Base-by-base conservation (phyloP, 1,284 basidiomycete species). In the Sparassis latifolia region DNA sequence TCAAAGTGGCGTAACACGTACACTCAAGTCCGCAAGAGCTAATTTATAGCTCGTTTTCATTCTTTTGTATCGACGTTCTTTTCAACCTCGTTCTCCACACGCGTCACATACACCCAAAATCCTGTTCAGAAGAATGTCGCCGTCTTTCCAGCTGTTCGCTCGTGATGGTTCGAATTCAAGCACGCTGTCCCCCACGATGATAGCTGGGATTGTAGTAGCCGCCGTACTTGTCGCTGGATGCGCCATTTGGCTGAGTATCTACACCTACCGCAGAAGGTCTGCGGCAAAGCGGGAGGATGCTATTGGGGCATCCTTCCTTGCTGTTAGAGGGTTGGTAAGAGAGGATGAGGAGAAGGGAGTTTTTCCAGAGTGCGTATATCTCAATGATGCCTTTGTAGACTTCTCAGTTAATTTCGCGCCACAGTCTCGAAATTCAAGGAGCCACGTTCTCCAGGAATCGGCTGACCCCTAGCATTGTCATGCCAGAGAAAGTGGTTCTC, bases 401-500 rank as follows among this genome's bases (percentile, higher is more conserved):
- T 37, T 37, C 35, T 37, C 35, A 6, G 35, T 37, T 12, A 37
- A 12, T 37, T 12, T 37, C 35, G 35, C 12, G 35, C 6, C 6
- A 37, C 12, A 37, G 7, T 6, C 12, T 12, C 45, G 10, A 28
- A 32, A 40, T 55, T 47, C 43, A 52, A 54, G 47, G 20, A 20
- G 53, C 53, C 44, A 52, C 42, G 2, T 81, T 81, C 62, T 78
- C 76, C 33, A 70, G 77, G 45, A 59, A 63, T 3, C 67, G 72
- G 44, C 52, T 81, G 42, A 71, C 72, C 40, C 53, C 66, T 10
- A 71, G 71, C 33, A 69, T 84, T 47, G 57, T 79, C 33, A 68
- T 84, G 51, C 85, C 85, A 2, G 69, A 74, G 29, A 77, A 72
- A 56, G 69, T 69, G 28, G 61, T 78, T 48, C 60, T 70, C 12